Evolutionary conservation across 2,329 filamentous ascomycete species (phyloP), one percentile per base, ranked within the genome.

Genomic region (Paecilomyces formosus): DNA sequence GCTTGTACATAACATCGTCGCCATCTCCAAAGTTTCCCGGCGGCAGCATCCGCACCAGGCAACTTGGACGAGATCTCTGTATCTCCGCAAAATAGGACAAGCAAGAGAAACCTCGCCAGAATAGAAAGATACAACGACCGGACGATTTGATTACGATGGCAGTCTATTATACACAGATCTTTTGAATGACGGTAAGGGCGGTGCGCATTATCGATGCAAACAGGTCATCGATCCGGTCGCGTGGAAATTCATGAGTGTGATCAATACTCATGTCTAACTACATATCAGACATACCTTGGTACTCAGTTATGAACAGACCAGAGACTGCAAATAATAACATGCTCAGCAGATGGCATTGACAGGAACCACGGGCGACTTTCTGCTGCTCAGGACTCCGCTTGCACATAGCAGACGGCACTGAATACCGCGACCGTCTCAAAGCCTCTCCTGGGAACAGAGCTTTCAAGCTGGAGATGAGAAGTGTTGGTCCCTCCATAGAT

Each of bases 401-500:
- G n/a, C 39, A 45, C 39, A n/a, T 45, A 45, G n/a, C 8, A 3
- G 18, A 18, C 39, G n/a, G 39, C 4, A 45, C 39, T 6, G 22
- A 52, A 26, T 7, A 28, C 21, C 7, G 21, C 21, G 13, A 8
- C 13, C 18, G 50, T 52, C 9, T 52, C 50, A 28, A 52, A 26
- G 11, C 50, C 50, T 22, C 24, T 52, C 22, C 28, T 52, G 22
- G 50, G 50, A 6, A 52, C 50, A 24, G 50, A 24, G 22, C 26
- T 26, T 15, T 26, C 50, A 28, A 28, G 50, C 18, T 26, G 21
- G 22, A 52, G 21, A 24, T 52, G 3, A 13, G 50, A 24, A 15
- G 50, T 11, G 28, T 28, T 28, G 13, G 18, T n/a, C 21, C 50
- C 50, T 5, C 50, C 26, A 52, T 61, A 64, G 7, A 70, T 55